phyloP scores from a whole-genome alignment of 257 asterid genomes.

The Jaltomata sinuosa region DNA sequence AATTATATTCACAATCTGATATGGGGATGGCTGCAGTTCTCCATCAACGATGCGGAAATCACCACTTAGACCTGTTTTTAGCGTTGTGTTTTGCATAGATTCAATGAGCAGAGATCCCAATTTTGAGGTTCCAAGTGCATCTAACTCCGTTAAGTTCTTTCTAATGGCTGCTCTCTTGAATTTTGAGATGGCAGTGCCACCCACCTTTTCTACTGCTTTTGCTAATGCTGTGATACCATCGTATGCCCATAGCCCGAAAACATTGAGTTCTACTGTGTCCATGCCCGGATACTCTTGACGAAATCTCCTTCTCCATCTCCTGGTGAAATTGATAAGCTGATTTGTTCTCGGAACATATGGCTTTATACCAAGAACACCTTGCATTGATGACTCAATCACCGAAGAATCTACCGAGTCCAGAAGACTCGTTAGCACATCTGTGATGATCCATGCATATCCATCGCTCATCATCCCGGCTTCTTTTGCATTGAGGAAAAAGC shows the following conservation, averaged over 20 bases:
- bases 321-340: constrained; percentile 8
- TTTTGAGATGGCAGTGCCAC: not conserved
- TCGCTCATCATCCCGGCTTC: constrained; percentile 31
- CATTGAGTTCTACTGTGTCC: constrained; percentile 18
- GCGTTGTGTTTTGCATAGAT: constrained; percentile 11
- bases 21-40: constrained; percentile 17
- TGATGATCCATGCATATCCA: constrained; percentile 49
- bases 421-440: constrained; percentile 28
- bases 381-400: constrained; percentile 27
- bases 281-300: constrained; percentile 3
- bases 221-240: constrained; percentile 36
- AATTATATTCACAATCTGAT: constrained; percentile 31
- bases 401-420: constrained; percentile 16
- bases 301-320: constrained; percentile 29
- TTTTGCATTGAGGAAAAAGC: constrained; percentile 24
- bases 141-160: constrained; percentile 5
- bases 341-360: constrained; percentile 27
- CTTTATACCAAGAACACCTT: constrained; percentile 42
- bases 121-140: constrained; percentile 14
- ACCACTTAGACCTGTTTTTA: constrained; percentile 31
- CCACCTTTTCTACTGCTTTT: constrained; percentile 19
- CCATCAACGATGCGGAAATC: constrained; percentile 22
- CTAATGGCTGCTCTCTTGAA: not conserved
- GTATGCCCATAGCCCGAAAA: constrained; percentile 49
- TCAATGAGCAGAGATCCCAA: constrained; percentile 22